These are phyloP conservation scores for Neonectria magnoliae DNA, from an alignment of 2,329 filamentous ascomycete species.

Conservation along the genomic window DNA sequence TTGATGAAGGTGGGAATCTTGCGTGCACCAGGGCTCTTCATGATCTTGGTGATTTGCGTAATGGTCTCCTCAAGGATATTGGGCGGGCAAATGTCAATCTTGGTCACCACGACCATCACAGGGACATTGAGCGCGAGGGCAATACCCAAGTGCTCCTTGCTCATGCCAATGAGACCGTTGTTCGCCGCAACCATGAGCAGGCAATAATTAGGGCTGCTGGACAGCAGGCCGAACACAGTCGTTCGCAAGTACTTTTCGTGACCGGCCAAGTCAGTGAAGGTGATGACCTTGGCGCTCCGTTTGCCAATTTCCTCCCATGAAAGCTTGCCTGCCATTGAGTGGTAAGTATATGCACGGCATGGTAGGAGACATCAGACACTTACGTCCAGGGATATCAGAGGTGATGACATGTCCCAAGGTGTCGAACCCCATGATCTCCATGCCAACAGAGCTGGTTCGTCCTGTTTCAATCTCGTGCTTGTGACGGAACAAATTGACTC, in stretches of 20 bases:
- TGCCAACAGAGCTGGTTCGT: slow-evolving; percentile 93
- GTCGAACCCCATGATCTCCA: slow-evolving; percentile 99
- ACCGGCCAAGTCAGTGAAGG: slow-evolving; percentile 93
- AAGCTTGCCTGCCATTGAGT: slow-evolving; percentile 61
- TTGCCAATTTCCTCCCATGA: slow-evolving; percentile 99
- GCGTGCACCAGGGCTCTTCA: slow-evolving; percentile 90
- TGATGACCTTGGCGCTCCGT: slow-evolving; percentile 94
- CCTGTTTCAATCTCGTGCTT: slow-evolving; percentile 98
- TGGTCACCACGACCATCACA: slow-evolving; percentile 97
- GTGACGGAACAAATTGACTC: slow-evolving; percentile 95
- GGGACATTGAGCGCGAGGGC: slow-evolving; percentile 94
- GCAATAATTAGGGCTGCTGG: slow-evolving; percentile 96
- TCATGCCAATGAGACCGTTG: slow-evolving; percentile 97
- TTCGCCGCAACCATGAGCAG: slow-evolving; percentile 98
- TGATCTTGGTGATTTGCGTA: slow-evolving; percentile 87
- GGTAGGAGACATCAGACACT: slow-evolving; percentile 46
- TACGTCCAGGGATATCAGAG: slow-evolving; percentile 84
- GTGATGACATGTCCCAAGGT: slow-evolving; percentile 83
- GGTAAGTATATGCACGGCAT: slow-evolving; percentile 29
- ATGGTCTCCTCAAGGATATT: slow-evolving; percentile 95
- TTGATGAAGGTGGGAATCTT: slow-evolving; percentile 98
- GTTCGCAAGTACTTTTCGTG: slow-evolving; percentile 96
- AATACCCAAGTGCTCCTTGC: slow-evolving; percentile 96
- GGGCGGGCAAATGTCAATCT: slow-evolving; percentile 97
- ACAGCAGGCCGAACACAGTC: slow-evolving; percentile 94